Percentiles rank a stretch among this genome's conserved stretches.
These are phyloP conservation scores for Boeremia exigua DNA, from an alignment of 2,329 filamentous ascomycete species.

Conservation along the genomic window DNA sequence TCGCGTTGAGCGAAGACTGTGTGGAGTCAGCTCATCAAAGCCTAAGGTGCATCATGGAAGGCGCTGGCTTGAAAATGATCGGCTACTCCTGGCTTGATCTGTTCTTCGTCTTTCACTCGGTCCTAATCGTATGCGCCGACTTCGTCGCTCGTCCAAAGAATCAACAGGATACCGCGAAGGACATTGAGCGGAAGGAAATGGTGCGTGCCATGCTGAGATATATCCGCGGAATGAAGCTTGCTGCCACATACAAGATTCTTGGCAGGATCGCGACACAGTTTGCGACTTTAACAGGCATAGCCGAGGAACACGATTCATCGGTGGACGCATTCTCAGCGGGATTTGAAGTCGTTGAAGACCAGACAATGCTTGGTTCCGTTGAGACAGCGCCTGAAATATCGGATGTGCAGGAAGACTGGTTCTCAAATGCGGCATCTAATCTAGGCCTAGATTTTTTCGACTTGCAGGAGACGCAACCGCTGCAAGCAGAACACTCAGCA, in stretches of 20 bases:
- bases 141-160: constrained; percentile 33
- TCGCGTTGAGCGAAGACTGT: constrained; percentile 34
- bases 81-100: constrained; percentile 32
- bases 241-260: constrained; percentile 31
- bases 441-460: constrained; percentile 32
- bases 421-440: constrained; percentile 26
- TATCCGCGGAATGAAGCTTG: constrained; percentile 24
- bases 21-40: constrained; percentile 33
- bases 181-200: constrained; percentile 28
- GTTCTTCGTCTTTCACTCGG: constrained; percentile 35
- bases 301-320: constrained; percentile 9
- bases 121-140: constrained; percentile 35
- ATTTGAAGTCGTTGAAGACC: constrained; percentile 8
- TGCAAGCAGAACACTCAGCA: constrained; percentile 11
- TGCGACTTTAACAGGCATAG: constrained; percentile 30
- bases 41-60: constrained; percentile 28
- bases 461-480: not conserved
- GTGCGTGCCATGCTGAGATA: constrained; percentile 27
- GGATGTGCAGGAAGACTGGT: constrained; percentile 30
- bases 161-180: constrained; percentile 25
- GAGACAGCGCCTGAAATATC: constrained; percentile 19
- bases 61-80: constrained; percentile 23
- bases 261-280: constrained; percentile 32
- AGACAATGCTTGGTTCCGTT: constrained; percentile 9
- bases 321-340: not conserved